Evolutionary conservation across 2,329 filamentous ascomycete genomes (phyloP).

Genomic region (Sarocladium brachiariae): DNA sequence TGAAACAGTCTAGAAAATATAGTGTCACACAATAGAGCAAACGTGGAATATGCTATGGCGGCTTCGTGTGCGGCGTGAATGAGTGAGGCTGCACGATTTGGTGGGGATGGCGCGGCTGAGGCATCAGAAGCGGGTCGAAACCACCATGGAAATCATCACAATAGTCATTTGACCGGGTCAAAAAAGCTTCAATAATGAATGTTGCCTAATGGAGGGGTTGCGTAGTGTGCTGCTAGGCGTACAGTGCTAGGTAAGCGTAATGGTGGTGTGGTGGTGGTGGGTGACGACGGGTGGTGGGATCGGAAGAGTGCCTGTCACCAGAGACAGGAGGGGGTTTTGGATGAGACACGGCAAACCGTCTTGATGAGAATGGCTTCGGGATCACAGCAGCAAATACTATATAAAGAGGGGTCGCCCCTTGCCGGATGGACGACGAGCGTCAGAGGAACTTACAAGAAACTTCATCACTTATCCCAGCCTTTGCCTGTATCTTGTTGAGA

Average conservation of each 20-base stretch:
- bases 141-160: conserved; percentile 7
- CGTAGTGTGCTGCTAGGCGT: background rate
- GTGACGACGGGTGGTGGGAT: conserved; percentile 8
- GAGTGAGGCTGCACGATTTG: background rate
- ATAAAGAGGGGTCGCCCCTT: background rate
- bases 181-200: background rate
- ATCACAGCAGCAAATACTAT: background rate
- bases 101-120: background rate
- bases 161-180: background rate
- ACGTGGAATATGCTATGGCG: too few species aligned
- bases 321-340: background rate
- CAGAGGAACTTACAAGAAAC: conserved; percentile 2
- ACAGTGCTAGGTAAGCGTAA: background rate
- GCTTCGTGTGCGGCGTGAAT: background rate
- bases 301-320: background rate
- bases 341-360: conserved; percentile 1
- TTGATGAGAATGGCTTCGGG: conserved; percentile 4
- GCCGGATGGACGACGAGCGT: background rate
- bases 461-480: background rate
- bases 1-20: too few species aligned
- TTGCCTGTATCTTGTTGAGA: background rate
- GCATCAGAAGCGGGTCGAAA: background rate
- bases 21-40: too few species aligned
- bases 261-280: conserved; percentile 8
- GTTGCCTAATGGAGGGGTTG: conserved; percentile 7